These are phyloP conservation scores for Cladorrhinum sp. DNA, from an alignment of 2,329 filamentous ascomycete genomes.

Conservation along the genomic window DNA sequence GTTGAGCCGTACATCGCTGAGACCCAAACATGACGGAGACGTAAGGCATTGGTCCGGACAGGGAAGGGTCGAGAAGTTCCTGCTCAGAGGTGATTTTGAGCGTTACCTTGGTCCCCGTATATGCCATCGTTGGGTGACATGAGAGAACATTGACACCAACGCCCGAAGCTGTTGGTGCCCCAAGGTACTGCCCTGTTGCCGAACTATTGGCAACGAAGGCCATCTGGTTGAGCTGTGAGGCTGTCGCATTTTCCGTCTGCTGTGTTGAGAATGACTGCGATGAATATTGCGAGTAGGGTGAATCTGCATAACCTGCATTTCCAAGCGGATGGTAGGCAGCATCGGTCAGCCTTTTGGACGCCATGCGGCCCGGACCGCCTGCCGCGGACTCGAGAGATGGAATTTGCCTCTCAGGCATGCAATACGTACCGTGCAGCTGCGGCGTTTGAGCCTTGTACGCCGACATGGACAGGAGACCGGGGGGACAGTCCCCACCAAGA, in stretches of 20 bases:
- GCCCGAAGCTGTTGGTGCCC: constrained; percentile 56
- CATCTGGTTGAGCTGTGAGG: constrained; percentile 52
- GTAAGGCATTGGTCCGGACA: constrained; percentile 52
- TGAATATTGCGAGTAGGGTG: constrained; percentile 52
- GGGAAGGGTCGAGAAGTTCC: constrained; percentile 55
- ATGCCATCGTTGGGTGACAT: constrained; percentile 66
- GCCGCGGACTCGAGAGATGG: background rate
- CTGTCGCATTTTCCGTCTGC: constrained; percentile 48
- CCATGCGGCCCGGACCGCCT: background rate
- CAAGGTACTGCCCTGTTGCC: constrained; percentile 62
- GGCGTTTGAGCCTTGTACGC: constrained; percentile 76
- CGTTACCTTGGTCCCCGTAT: constrained; percentile 66
- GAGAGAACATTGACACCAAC: constrained; percentile 56
- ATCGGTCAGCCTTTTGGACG: constrained; percentile 3
- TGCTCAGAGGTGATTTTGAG: constrained; percentile 74
- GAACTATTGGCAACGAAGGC: constrained; percentile 60
- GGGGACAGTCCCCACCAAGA: constrained; percentile 56
- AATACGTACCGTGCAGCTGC: constrained; percentile 75
- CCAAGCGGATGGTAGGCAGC: background rate
- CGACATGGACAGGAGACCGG: constrained; percentile 69
- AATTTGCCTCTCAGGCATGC: background rate
- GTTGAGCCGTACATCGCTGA: constrained; percentile 66
- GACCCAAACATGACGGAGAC: constrained; percentile 75
- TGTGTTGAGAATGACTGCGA: constrained; percentile 46
- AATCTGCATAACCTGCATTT: constrained; percentile 39